Percentiles rank a stretch among this genome's conserved stretches.
These are phyloP conservation scores for Xylaria sp. DNA, from an alignment of 2,329 filamentous ascomycete genomes.

Conservation along the genomic window DNA sequence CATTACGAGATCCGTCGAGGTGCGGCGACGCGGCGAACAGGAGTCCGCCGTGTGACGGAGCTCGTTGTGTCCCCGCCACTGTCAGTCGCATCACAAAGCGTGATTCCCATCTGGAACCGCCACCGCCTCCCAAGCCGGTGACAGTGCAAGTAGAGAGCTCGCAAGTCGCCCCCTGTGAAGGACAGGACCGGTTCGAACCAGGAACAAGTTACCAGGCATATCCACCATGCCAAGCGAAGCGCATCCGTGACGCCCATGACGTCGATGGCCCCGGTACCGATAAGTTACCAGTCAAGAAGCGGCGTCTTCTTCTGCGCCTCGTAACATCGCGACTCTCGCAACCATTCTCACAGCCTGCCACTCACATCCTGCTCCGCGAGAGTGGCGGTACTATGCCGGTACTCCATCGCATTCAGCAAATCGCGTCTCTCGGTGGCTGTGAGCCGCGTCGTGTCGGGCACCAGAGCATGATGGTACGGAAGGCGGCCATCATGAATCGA, in stretches of 20 bases:
- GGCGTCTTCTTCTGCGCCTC: conserved; percentile 55
- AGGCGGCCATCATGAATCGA: conserved; percentile 61
- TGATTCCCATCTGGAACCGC: background rate
- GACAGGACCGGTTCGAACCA: background rate
- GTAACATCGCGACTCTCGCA: conserved; percentile 66
- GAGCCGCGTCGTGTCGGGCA: conserved; percentile 40
- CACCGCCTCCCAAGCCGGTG: background rate
- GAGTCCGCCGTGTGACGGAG: background rate
- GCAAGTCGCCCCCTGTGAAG: background rate
- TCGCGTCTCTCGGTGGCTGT: conserved; percentile 35
- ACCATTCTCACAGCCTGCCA: conserved; percentile 63
- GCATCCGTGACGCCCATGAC: conserved; percentile 49
- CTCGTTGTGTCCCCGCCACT: background rate
- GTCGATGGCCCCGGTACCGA: conserved; percentile 54
- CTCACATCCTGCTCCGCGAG: conserved; percentile 62
- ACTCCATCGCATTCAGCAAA: conserved; percentile 41
- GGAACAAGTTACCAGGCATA: background rate
- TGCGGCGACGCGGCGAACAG: background rate
- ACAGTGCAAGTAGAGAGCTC: background rate
- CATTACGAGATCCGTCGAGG: conserved; percentile 7
- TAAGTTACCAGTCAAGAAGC: conserved; percentile 57
- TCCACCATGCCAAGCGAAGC: conserved; percentile 36
- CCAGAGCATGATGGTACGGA: conserved; percentile 50
- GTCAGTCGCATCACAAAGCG: background rate
- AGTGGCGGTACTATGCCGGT: conserved; percentile 39